A percentile compares a stretch with the other conserved stretches of the same genome.
Evolutionary conservation across 495 filamentous ascomycete species (phyloP).

Genomic region (Tuber brumale): DNA sequence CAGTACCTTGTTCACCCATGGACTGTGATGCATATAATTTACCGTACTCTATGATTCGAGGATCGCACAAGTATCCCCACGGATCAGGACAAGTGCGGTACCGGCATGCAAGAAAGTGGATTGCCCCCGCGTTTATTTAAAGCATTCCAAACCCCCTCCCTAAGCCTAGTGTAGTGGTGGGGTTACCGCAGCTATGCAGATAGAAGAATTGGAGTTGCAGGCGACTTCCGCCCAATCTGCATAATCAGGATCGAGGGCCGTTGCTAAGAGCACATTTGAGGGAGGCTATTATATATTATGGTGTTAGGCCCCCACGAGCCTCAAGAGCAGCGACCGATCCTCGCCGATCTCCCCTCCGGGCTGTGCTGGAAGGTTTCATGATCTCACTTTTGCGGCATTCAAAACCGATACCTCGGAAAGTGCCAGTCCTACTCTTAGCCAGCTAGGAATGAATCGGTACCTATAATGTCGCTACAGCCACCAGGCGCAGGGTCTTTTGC

Average conservation of each 20-base stretch:
- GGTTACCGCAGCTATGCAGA: background rate
- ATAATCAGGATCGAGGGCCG: background rate
- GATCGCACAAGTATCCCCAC: background rate
- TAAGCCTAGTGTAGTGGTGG: background rate
- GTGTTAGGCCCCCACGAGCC: background rate
- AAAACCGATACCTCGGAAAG: background rate
- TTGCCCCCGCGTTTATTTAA: background rate
- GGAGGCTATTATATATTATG: background rate
- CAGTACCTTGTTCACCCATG: background rate
- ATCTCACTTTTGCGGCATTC: background rate
- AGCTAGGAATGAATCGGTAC: background rate
- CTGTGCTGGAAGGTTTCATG: background rate
- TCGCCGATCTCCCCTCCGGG: background rate
- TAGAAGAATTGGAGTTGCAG: background rate
- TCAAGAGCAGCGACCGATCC: background rate
- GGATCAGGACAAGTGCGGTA: background rate
- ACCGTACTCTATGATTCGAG: background rate
- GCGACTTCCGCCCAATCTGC: background rate
- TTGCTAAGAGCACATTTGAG: background rate
- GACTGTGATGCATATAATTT: background rate
- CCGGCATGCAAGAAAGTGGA: background rate
- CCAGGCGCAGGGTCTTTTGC: background rate
- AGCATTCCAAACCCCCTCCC: background rate
- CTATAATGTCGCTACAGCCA: background rate
- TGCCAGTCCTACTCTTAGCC: background rate